Evolutionary conservation across 1,284 basidiomycete genomes (phyloP), one percentile per base, ranked within the genome.

Genomic region (Lentinula novae-zelandiae): DNA sequence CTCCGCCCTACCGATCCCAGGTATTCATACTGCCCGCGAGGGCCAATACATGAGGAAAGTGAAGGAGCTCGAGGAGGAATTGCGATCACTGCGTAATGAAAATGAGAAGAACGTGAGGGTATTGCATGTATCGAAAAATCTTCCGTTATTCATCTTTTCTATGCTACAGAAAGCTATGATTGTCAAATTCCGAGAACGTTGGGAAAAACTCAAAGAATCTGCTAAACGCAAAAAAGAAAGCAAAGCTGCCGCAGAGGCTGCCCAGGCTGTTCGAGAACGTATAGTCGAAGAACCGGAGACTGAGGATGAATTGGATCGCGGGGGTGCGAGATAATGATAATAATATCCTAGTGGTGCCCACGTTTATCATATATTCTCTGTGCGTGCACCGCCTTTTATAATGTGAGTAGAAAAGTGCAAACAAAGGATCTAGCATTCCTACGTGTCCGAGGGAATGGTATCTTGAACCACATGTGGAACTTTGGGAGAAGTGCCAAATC

Each of bases 201-300:
- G 93, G 88, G 91, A 93, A 68, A 93, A 92, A 71, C 77, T 96
- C 64, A 95, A 95, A 71, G 86, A 91, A 66, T 89, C 87, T 33
- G 89, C 92, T 13, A 90, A 87, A 70, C 86, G 87, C 61, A 95
- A 95, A 77, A 92, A 92, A 71, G 90, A 92, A 69, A 89, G 89
- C 12, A 93, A 89, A 70, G 82, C 81, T n/a, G 81, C 81, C 3
- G 81, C 79, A 20, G 79, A 78, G 20, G 74, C 76, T 36, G 75
- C 76, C 8, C 77, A 77, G 40, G 75, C 78, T 31, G 78, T 85
- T 20, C 77, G 81, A 62, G 86, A 90, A 62, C 78, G 81, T 56
- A 92, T 92, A 59, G 81, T 86, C 17, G 90, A 92, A 69, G 90
- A 92, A 67, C 89, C 90, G 15, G 90, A 91, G 70, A 84, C 76